phyloP scores from a whole-genome alignment of 352 stramenopile species.

The Globisporangium parvum region DNA sequence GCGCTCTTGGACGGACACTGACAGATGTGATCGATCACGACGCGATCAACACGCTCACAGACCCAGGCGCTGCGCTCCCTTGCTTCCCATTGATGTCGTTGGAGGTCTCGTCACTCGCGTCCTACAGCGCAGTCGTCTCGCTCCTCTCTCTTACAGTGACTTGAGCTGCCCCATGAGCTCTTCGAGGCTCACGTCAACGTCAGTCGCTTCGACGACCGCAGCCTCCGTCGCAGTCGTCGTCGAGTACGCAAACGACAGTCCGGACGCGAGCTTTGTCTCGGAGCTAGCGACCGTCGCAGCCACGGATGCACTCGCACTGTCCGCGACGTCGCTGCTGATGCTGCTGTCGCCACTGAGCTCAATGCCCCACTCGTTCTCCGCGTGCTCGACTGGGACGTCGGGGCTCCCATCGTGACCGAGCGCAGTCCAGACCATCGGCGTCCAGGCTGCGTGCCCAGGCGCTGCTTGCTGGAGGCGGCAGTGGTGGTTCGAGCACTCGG shows the following conservation, averaged over 20 bases:
- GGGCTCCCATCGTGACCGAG: conserved; percentile 46
- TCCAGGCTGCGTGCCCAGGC: conserved; percentile 41
- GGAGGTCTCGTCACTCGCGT: neutral
- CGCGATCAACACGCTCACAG: neutral
- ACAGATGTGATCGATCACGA: neutral
- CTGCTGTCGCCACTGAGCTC: conserved; percentile 31
- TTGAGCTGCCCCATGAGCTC: conserved; percentile 80
- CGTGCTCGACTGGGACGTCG: conserved; percentile 47
- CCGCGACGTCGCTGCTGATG: conserved; percentile 17
- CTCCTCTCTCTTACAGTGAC: conserved; percentile 31
- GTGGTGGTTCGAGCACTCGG: conserved; percentile 73
- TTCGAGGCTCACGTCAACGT: conserved; percentile 52
- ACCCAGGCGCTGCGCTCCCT: neutral
- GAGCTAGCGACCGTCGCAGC: neutral
- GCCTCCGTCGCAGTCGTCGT: neutral
- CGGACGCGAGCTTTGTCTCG: neutral
- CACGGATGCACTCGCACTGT: conserved; percentile 4
- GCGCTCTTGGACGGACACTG: too few species aligned
- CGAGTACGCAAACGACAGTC: conserved; percentile 6
- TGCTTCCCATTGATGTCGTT: too few species aligned
- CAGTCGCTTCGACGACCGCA: conserved; percentile 13
- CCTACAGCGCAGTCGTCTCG: neutral
- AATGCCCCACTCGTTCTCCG: conserved; percentile 88
- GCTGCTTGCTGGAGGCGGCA: conserved; percentile 67
- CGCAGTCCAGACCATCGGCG: conserved; percentile 66